Evolutionary conservation across 352 stramenopile genomes (phyloP).

Genomic region (Pythium periplocum): DNA sequence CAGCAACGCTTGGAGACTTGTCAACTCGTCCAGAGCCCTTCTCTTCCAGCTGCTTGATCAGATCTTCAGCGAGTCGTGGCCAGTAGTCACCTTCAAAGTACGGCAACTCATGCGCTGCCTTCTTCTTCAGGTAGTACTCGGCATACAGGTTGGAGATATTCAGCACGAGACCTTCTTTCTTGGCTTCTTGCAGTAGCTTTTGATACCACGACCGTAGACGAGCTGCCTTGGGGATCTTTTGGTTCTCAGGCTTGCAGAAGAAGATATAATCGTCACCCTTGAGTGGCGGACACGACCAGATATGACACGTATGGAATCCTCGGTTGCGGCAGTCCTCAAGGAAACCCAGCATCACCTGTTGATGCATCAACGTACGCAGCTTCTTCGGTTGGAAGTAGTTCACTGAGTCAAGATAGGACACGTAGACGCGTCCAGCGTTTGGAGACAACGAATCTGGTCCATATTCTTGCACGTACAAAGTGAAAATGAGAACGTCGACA

Average conservation of each 20-base stretch:
- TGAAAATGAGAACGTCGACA: conserved; percentile 87
- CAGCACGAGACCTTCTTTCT: conserved; percentile 73
- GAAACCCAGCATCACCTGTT: conserved; percentile 86
- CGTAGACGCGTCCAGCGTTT: conserved; percentile 81
- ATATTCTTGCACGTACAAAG: conserved; percentile 88
- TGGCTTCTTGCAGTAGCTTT: conserved; percentile 73
- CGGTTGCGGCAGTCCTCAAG: conserved; percentile 84
- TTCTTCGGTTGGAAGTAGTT: conserved; percentile 90
- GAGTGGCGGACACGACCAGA: conserved; percentile 87
- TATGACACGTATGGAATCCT: conserved; percentile 83
- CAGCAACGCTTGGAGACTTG: conserved; percentile 9
- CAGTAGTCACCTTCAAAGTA: conserved; percentile 99
- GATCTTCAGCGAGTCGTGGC: conserved; percentile 96
- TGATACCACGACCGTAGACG: conserved; percentile 86
- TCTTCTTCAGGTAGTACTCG: conserved; percentile 88
- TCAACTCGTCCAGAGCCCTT: conserved; percentile 52
- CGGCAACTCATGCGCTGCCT: conserved; percentile 86
- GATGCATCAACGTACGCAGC: conserved; percentile 82
- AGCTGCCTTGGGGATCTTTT: conserved; percentile 87
- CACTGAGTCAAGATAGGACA: conserved; percentile 87
- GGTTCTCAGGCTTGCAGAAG: conserved; percentile 87
- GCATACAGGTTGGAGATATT: conserved; percentile 85
- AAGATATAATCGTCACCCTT: conserved; percentile 90
- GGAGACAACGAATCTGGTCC: conserved; percentile 60
- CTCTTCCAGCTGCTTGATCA: conserved; percentile 98